Percentiles rank a stretch among this genome's conserved stretches.
Evolutionary conservation across 1,284 basidiomycete genomes (phyloP).

Genomic region (Mycena sp.): DNA sequence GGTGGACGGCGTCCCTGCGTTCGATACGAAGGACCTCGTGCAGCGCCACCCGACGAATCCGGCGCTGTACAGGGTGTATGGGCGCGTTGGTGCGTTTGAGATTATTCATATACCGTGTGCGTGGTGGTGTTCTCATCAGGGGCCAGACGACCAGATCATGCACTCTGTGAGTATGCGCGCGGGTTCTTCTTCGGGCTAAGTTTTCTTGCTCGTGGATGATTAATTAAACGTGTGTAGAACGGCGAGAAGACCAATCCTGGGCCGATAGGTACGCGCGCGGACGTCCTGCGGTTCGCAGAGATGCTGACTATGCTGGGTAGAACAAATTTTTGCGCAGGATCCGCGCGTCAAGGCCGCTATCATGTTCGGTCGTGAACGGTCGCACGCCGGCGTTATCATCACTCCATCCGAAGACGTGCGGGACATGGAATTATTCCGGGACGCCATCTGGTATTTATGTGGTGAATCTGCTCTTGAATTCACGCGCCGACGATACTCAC

Average conservation of each 20-base stretch:
- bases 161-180: neutral
- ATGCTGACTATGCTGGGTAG: neutral
- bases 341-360: conserved; percentile 4
- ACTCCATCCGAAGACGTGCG: neutral
- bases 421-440: conserved; percentile 5
- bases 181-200: neutral
- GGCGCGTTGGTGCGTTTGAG: conserved; percentile 22
- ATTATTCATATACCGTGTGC: neutral
- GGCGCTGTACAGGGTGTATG: conserved; percentile 44
- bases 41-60: conserved; percentile 47
- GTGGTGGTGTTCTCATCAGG: neutral
- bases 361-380: conserved; percentile 9
- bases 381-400: conserved; percentile 16
- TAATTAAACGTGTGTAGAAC: neutral
- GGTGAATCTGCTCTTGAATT: neutral
- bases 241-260: conserved; percentile 19
- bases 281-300: neutral
- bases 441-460: conserved; percentile 18
- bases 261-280: neutral
- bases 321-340: conserved; percentile 13
- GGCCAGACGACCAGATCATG: conserved; percentile 14
- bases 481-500: neutral
- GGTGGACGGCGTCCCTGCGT: conserved; percentile 13
- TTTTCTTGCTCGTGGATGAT: neutral
- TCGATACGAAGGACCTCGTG: conserved; percentile 40